Evolutionary conservation across 2,329 filamentous ascomycete species (phyloP).

Genomic region (Myrmaecium sp.): DNA sequence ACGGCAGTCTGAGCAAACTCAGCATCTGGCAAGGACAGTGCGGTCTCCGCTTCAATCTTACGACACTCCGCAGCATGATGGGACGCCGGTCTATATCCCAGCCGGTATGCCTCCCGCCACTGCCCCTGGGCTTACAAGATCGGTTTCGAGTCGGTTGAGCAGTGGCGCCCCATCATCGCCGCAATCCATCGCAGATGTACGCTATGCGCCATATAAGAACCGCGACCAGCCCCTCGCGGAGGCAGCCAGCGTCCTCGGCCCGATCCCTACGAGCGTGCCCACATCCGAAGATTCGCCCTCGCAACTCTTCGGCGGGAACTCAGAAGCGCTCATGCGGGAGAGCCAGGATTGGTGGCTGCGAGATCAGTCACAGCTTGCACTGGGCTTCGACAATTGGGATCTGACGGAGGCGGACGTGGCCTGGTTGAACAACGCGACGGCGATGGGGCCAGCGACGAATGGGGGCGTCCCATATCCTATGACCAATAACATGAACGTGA

Average conservation of each 20-base stretch:
- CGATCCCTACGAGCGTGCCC: conserved; percentile 4
- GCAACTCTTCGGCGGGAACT: conserved; percentile 40
- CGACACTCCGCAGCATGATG: no score
- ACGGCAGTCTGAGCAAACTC: no score
- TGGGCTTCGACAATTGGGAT: conserved; percentile 46
- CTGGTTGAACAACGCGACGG: not conserved
- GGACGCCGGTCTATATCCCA: no score
- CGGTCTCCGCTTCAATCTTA: conserved; percentile 12
- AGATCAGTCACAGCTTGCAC: conserved; percentile 43
- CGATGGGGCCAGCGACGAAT: not conserved
- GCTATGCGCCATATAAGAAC: conserved; percentile 4
- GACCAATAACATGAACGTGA: conserved; percentile 8
- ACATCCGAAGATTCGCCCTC: conserved; percentile 25
- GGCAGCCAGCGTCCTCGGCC: conserved; percentile 1
- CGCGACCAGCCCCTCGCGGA: conserved; percentile 9
- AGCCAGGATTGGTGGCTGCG: conserved; percentile 45
- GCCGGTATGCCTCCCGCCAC: no score
- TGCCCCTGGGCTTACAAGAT: no score
- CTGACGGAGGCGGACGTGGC: not conserved
- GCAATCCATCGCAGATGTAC: conserved; percentile 11
- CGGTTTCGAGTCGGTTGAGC: no score
- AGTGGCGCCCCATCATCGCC: no score
- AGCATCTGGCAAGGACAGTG: no score
- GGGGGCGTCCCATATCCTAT: no score
- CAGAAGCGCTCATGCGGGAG: conserved; percentile 44